Conservation (phyloP, 148 eudicot genomes). For the Linanthus parryae region DNA sequence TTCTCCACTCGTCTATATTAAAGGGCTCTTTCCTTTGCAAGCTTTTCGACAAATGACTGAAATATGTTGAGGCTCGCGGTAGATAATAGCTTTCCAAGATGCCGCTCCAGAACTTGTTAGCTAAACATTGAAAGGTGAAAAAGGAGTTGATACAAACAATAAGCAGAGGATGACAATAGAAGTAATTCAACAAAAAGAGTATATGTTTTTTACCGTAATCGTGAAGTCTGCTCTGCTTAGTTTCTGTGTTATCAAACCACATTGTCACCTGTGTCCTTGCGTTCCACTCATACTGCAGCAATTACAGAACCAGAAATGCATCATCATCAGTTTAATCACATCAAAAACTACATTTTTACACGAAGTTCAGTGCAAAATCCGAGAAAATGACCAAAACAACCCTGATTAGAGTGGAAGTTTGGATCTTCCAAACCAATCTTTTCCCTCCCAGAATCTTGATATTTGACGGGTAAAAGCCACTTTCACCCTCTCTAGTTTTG, state of each 20-base stretch:
- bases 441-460: no score
- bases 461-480: no score
- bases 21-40: constrained; percentile 44
- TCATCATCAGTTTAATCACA: no score
- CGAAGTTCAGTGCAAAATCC: no score
- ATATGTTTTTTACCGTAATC: constrained; percentile 90
- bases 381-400: no score
- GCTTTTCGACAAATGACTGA: constrained; percentile 43
- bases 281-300: constrained; percentile 89
- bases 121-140: constrained; percentile 25
- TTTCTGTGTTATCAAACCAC: constrained; percentile 79
- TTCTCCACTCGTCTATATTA: constrained; percentile 75
- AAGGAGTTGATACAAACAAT: background rate
- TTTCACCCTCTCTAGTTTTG: no score
- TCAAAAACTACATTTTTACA: no score
- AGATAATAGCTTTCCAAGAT: constrained; percentile 77
- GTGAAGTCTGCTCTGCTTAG: constrained; percentile 85
- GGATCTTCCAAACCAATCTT: no score
- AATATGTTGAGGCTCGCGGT: constrained; percentile 83
- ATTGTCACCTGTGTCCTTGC: constrained; percentile 95
- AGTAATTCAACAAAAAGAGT: background rate
- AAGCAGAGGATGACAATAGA: background rate
- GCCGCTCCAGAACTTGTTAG: constrained; percentile 98
- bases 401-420: no score
- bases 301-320: no score